Conservation (phyloP, 129 eudicot species). For the Pulicaria dysenterica region DNA sequence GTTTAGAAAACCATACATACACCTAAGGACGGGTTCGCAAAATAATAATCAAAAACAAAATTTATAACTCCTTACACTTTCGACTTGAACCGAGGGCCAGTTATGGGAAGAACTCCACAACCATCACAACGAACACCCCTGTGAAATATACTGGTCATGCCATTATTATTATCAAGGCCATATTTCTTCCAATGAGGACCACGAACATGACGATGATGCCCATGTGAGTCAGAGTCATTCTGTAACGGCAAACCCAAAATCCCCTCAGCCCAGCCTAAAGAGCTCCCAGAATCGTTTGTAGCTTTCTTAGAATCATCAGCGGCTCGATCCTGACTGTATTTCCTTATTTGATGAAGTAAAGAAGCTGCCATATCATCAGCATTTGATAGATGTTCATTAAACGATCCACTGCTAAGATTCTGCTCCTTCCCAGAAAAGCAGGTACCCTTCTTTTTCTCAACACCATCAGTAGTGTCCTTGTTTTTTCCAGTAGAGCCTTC, state of each 20-base stretch:
- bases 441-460: slow-evolving; percentile 23
- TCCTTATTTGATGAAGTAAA: slow-evolving; percentile 14
- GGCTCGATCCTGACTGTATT: slow-evolving; percentile 10
- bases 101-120: slow-evolving; percentile 79
- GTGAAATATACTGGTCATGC: slow-evolving; percentile 51
- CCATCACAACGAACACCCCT: slow-evolving; percentile 88
- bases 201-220: slow-evolving; percentile 29
- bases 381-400: not conserved
- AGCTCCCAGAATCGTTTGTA: slow-evolving; percentile 15
- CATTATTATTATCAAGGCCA: slow-evolving; percentile 37
- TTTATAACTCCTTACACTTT: slow-evolving; percentile 62
- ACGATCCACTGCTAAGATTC: not conserved
- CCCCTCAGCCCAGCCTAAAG: slow-evolving; percentile 31
- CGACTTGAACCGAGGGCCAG: slow-evolving; percentile 86
- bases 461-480: slow-evolving; percentile 27
- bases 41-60: not conserved
- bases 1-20: not conserved
- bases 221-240: slow-evolving; percentile 31
- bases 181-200: slow-evolving; percentile 39
- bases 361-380: not conserved
- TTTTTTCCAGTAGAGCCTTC: slow-evolving; percentile 19
- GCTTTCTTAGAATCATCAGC: slow-evolving; percentile 22
- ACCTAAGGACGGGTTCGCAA: not conserved
- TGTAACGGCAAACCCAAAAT: slow-evolving; percentile 37
- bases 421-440: not conserved